Conservation (phyloP, 257 asterid genomes). For the Solanum appendiculatum region DNA sequence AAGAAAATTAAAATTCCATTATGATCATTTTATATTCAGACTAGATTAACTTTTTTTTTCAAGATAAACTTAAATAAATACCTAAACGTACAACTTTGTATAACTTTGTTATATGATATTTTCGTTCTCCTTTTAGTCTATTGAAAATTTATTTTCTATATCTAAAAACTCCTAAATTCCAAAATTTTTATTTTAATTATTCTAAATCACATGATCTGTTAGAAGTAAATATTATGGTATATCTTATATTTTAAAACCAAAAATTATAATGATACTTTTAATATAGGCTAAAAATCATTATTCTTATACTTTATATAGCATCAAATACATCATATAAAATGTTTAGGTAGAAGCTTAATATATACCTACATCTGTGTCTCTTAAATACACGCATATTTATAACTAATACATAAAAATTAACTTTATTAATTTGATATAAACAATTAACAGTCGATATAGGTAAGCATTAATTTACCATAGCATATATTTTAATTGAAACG, state of each 20-base stretch:
- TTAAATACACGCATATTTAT: neutral
- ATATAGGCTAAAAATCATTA: neutral
- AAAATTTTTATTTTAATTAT: too few species aligned
- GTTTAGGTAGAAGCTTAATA: too few species aligned
- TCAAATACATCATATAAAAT: too few species aligned
- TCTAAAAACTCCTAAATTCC: neutral
- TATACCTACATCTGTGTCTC: neutral
- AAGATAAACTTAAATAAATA: neutral
- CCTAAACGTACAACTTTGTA: neutral
- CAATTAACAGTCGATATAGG: too few species aligned
- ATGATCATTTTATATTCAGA: constrained; percentile 16
- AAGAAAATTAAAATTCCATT: constrained; percentile 29
- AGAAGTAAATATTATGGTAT: neutral
- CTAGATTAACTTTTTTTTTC: too few species aligned
- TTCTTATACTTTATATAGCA: neutral
- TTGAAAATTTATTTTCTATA: neutral
- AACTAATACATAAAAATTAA: too few species aligned
- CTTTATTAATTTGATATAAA: too few species aligned
- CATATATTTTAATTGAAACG: neutral
- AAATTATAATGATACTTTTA: too few species aligned
- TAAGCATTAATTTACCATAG: neutral
- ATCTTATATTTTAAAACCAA: too few species aligned
- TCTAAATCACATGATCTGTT: neutral
- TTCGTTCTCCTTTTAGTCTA: neutral
- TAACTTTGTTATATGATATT: neutral